Evolutionary conservation across 192 early-diverging fungal species (phyloP), one percentile per base, ranked within the genome.

Genomic region (Coemansia erecta): DNA sequence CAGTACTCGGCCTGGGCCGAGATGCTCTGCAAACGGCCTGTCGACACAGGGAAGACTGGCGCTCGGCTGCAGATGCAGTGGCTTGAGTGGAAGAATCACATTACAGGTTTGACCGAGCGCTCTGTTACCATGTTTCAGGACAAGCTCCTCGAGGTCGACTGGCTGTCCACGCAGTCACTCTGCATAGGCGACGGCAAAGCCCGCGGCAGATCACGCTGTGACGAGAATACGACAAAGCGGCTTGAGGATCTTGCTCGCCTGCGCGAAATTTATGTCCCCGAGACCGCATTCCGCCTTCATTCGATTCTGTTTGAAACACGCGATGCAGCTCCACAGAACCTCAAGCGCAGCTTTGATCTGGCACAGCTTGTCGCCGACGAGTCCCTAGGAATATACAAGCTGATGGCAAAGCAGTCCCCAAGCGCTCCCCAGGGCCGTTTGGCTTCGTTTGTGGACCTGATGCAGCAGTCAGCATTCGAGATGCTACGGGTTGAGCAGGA

Each of bases 211-310:
- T 31, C 28, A 2, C 7, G 7, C 28, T 31, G 12, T 11, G 23
- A 44, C 12, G 60, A 66, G 31, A 35, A 33, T 28, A 33, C 22
- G 6, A 18, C 18, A 39, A 39, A 40, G 40, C 66, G 82, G 17
- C 52, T 73, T 8, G 52, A 58, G 2, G 80, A 85, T 33, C 68
- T 85, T 52, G 42, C 41, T 26, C 59, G 54, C 15, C 55, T 86
- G 56, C 84, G 86, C 43, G 64, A 73, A 59, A 66, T 82, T 23
- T 86, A 81, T 45, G 72, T 88, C 14, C 87, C 92, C 5, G 85
- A 90, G 57, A 54, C 88, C 2, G 76, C 90, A 31, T 72, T 90
- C 58, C 84, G 84, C 40, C 63, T 90, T 50, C 87, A 93, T 65
- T 67, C 85, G 11, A 72, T 93, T 21, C 73, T 87, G 43, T 89